Conservation (phyloP, 2,329 filamentous ascomycete genomes). For the Aspergillus tanneri region DNA sequence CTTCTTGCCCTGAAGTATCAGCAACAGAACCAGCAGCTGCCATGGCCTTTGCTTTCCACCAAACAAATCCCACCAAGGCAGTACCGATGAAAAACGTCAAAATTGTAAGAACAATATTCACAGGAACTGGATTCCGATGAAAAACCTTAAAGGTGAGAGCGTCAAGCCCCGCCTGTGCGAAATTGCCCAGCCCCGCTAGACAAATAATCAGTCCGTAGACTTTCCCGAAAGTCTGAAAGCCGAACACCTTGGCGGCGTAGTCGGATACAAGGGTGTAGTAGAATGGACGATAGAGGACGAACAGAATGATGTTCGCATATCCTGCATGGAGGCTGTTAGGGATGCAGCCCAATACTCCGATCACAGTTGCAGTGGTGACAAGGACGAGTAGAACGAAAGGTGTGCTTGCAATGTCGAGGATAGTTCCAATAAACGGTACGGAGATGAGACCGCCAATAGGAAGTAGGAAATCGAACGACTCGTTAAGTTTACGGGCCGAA, state of each 20-base stretch:
- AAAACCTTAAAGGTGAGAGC: slow-evolving; percentile 73
- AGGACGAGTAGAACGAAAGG: slow-evolving; percentile 68
- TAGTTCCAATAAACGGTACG: slow-evolving; percentile 78
- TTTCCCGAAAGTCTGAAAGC: slow-evolving; percentile 85
- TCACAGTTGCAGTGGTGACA: slow-evolving; percentile 68
- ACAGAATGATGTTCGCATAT: slow-evolving; percentile 73
- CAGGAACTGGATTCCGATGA: slow-evolving; percentile 68
- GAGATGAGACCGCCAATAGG: slow-evolving; percentile 80
- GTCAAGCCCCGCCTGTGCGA: slow-evolving; percentile 77
- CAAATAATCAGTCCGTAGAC: slow-evolving; percentile 93
- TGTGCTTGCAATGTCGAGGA: slow-evolving; percentile 76
- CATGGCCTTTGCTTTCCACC: slow-evolving; percentile 44
- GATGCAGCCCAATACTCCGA: slow-evolving; percentile 74
- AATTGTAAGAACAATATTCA: slow-evolving; percentile 68
- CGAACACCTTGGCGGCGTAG: slow-evolving; percentile 88
- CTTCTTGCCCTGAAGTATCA: slow-evolving; percentile 8
- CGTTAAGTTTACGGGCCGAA: slow-evolving; percentile 69
- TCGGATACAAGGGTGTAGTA: slow-evolving; percentile 89
- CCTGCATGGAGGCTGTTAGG: slow-evolving; percentile 66
- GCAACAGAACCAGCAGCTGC: not conserved
- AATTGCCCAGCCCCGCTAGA: slow-evolving; percentile 78
- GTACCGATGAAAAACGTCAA: slow-evolving; percentile 64
- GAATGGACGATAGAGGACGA: slow-evolving; percentile 80
- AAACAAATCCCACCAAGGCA: slow-evolving; percentile 66
- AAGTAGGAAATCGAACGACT: slow-evolving; percentile 82